phyloP scores from a whole-genome alignment of 1,284 basidiomycete species.

The Ustilago hordei region DNA sequence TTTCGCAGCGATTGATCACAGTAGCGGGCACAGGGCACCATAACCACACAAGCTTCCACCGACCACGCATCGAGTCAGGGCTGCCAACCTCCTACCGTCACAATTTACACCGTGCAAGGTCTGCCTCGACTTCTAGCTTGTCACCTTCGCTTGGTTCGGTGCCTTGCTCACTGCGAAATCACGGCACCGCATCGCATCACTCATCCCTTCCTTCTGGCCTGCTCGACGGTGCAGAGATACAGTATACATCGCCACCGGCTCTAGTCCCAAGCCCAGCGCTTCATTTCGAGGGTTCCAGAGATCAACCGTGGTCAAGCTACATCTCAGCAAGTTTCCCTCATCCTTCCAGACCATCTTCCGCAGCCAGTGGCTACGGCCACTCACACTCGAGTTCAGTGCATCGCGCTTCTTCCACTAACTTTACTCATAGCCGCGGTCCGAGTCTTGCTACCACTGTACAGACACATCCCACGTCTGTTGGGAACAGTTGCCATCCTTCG shows the following conservation, averaged over 20 bases:
- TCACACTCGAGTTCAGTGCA: constrained; percentile 8
- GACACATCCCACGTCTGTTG: not conserved
- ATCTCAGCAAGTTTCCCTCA: not conserved
- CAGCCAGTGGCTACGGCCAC: not conserved
- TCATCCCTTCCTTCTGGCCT: not conserved
- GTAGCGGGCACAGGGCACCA: not conserved
- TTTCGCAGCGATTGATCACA: not conserved
- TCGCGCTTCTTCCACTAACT: constrained; percentile 2
- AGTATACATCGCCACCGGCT: not conserved
- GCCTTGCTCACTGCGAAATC: not conserved
- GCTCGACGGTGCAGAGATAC: not conserved
- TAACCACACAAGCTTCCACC: not conserved
- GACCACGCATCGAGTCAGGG: constrained; percentile 16
- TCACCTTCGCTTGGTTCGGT: not conserved
- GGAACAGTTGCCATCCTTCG: not conserved
- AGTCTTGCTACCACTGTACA: constrained; percentile 17
- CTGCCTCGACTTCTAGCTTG: not conserved
- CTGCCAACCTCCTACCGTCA: constrained; percentile 21
- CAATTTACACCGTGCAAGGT: not conserved
- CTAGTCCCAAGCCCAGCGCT: constrained; percentile 21
- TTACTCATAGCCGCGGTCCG: constrained; percentile 10
- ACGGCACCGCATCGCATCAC: not conserved
- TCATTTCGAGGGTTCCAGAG: not conserved
- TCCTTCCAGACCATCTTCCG: not conserved
- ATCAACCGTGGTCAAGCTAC: constrained; percentile 15